These are phyloP conservation scores for Citrus inodora DNA, from an alignment of 345 rosid species.

Conservation along the genomic window DNA sequence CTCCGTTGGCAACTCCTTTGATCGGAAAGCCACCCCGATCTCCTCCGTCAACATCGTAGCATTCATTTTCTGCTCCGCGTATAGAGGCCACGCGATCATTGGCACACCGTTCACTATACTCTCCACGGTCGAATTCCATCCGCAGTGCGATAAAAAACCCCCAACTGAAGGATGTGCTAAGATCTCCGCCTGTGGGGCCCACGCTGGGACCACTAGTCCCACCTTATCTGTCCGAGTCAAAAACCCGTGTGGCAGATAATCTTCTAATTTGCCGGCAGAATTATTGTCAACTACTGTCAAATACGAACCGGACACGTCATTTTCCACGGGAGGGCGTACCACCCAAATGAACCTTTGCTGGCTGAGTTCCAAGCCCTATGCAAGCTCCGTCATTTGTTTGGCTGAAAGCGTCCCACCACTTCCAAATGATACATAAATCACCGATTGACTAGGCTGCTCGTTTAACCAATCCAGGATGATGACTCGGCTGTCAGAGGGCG, in stretches of 20 bases:
- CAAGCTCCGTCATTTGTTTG: neutral
- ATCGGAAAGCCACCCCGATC: neutral
- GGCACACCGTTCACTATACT: neutral
- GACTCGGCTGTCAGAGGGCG: no score
- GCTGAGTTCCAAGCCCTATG: neutral
- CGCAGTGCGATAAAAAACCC: neutral
- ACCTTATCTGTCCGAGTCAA: no score
- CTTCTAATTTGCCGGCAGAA: no score
- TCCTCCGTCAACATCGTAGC: neutral
- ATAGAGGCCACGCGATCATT: neutral
- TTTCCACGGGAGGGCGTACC: neutral
- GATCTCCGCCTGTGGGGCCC: no score
- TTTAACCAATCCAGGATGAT: neutral
- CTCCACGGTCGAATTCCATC: neutral
- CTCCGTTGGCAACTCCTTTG: neutral
- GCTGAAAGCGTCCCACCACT: neutral
- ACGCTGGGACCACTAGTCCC: no score
- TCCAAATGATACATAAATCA: neutral
- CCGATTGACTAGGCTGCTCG: neutral
- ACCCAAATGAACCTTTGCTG: neutral
- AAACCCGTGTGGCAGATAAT: no score
- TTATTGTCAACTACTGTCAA: no score
- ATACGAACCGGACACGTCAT: no score
- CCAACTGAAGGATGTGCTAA: neutral
- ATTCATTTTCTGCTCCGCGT: neutral